These are phyloP conservation scores for Conticribra guillardii DNA, from an alignment of 108 stramenopile genomes.

Conservation along the genomic window DNA sequence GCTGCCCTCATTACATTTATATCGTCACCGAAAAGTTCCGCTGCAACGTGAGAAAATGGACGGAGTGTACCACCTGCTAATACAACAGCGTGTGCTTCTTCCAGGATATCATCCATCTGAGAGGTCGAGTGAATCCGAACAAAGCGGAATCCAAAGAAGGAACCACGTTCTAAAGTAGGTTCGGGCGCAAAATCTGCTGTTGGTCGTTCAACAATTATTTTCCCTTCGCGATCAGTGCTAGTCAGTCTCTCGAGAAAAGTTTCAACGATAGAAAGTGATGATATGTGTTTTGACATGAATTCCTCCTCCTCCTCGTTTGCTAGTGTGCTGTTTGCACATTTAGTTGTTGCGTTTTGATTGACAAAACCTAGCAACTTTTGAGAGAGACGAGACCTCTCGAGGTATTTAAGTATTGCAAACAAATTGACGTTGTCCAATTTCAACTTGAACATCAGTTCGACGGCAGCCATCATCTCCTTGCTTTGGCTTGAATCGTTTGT, in stretches of 20 bases:
- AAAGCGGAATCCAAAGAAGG: conserved; percentile 74
- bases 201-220: conserved; percentile 70
- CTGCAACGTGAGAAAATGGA: conserved; percentile 87
- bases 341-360: conserved; percentile 29
- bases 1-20: conserved; percentile 50
- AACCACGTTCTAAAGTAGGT: no score
- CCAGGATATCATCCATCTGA: conserved; percentile 76
- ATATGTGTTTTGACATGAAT: conserved; percentile 77
- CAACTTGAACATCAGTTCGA: conserved; percentile 80
- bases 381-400: conserved; percentile 79
- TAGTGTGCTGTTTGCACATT: conserved; percentile 8
- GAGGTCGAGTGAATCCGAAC: conserved; percentile 89
- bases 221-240: conserved; percentile 63
- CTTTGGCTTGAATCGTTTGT: conserved; percentile 7
- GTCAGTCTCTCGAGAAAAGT: conserved; percentile 75
- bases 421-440: conserved; percentile 93
- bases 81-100: conserved; percentile 88
- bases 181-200: conserved; percentile 14
- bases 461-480: conserved; percentile 70
- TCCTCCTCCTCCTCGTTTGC: conserved; percentile 2
- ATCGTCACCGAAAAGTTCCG: conserved; percentile 81
- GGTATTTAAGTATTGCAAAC: conserved; percentile 87
- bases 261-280: conserved; percentile 83
- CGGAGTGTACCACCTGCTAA: conserved; percentile 97
- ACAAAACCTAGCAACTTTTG: conserved; percentile 91